phyloP scores from a whole-genome alignment of 371 early-diverging fungal species.

The Actinomortierella ambigua region DNA sequence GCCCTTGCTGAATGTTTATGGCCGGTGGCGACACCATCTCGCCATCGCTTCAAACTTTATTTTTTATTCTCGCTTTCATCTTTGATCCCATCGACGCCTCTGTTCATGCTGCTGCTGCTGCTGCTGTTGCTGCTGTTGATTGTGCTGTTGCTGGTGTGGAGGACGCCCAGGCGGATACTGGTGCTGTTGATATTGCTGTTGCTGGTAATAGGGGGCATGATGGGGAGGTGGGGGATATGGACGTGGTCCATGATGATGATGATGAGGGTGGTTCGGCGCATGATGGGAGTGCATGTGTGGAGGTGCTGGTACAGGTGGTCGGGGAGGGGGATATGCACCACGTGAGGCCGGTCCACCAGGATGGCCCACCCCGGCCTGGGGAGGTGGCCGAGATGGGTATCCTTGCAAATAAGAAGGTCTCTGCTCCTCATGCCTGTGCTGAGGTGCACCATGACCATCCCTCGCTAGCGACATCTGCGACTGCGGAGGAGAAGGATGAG shows the following conservation, averaged over 20 bases:
- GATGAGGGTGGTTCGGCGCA: too few relatives aligned
- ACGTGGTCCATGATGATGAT: too few relatives aligned
- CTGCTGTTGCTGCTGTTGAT: conserved; percentile 22
- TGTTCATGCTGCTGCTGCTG: conserved; percentile 9
- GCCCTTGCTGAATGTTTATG: conserved; percentile 1
- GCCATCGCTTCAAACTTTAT: too few relatives aligned
- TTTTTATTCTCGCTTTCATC: too few relatives aligned
- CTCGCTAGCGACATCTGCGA: neutral
- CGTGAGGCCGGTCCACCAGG: too few relatives aligned
- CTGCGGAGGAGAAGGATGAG: neutral
- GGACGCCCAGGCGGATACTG: conserved; percentile 24
- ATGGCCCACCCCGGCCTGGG: too few relatives aligned
- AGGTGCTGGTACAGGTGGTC: too few relatives aligned
- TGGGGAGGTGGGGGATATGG: too few relatives aligned
- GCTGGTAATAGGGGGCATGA: too few relatives aligned
- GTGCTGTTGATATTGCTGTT: too few relatives aligned
- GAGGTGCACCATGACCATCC: neutral
- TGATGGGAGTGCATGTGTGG: too few relatives aligned
- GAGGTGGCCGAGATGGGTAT: neutral
- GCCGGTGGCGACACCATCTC: conserved; percentile 5
- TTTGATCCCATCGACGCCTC: neutral
- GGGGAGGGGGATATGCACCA: too few relatives aligned
- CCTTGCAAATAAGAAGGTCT: neutral
- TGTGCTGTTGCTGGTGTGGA: conserved; percentile 24
- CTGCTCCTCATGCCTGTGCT: neutral